These are phyloP conservation scores for Rhodotorula sp. DNA, from an alignment of 1,284 basidiomycete species.

Conservation along the genomic window DNA sequence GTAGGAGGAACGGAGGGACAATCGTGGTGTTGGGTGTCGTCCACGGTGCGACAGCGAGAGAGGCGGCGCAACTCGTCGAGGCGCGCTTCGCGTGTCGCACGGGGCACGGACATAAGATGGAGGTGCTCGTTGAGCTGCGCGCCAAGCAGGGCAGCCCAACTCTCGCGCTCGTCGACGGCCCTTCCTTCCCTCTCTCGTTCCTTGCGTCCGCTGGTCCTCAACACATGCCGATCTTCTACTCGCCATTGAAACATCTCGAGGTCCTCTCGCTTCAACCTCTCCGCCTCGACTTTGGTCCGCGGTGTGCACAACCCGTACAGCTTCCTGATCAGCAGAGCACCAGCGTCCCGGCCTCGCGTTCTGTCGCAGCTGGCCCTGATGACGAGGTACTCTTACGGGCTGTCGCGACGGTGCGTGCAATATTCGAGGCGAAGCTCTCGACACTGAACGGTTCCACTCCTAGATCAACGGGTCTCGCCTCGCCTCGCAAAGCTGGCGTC, in stretches of 20 bases:
- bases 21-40: not conserved
- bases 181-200: not conserved
- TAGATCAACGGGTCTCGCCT: slow-evolving; percentile 3
- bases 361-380: not conserved
- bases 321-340: too few relatives aligned
- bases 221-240: slow-evolving; percentile 58
- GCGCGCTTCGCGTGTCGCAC: not conserved
- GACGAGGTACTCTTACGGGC: not conserved
- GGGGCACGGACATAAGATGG: too few relatives aligned
- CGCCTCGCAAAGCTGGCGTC: not conserved
- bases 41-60: not conserved
- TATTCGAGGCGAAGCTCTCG: not conserved
- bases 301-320: not conserved
- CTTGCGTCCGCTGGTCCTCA: not conserved
- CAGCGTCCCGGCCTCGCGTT: not conserved
- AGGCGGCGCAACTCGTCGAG: not conserved
- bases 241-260: slow-evolving; percentile 60
- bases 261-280: slow-evolving; percentile 60
- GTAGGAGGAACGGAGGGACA: not conserved
- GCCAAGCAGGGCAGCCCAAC: not conserved
- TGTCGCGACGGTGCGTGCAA: not conserved
- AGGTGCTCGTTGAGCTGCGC: not conserved
- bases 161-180: not conserved
- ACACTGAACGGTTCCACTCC: not conserved
- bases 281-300: slow-evolving; percentile 44